Evolutionary conservation across 139 green algal genomes (phyloP).

Genomic region (Pleodorina starrii): DNA sequence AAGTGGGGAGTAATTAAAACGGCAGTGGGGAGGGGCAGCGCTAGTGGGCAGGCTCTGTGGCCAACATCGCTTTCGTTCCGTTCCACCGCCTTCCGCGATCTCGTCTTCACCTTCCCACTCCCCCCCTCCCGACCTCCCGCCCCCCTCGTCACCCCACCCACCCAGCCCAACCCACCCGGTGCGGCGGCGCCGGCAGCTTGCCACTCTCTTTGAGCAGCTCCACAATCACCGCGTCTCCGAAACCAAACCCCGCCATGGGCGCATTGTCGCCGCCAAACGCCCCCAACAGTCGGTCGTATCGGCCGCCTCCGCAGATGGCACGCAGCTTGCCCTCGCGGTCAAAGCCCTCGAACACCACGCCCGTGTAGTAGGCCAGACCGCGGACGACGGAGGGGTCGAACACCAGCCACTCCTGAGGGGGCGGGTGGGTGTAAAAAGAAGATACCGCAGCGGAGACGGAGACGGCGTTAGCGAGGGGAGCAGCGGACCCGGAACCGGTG

Average conservation of each 20-base stretch:
- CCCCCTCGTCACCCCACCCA: too few relatives aligned
- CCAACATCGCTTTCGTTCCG: too few relatives aligned
- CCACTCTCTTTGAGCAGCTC: conserved; percentile 95
- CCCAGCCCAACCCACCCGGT: conserved; percentile 66
- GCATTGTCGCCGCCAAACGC: conserved; percentile 89
- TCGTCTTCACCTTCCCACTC: too few relatives aligned
- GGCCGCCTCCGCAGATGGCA: conserved; percentile 96
- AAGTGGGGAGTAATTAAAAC: too few relatives aligned
- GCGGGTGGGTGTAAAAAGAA: too few relatives aligned
- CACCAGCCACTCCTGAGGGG: conserved; percentile 87
- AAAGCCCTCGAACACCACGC: conserved; percentile 94
- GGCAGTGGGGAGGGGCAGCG: too few relatives aligned
- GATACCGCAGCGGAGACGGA: too few relatives aligned
- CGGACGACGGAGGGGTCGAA: conserved; percentile 96
- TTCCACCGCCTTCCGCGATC: too few relatives aligned
- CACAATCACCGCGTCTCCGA: conserved; percentile 97
- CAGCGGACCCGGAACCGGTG: too few relatives aligned
- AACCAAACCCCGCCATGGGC: conserved; percentile 93
- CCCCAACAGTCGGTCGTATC: conserved; percentile 90
- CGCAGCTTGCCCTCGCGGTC: conserved; percentile 92
- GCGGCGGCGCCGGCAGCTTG: conserved; percentile 77
- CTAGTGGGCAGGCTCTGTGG: too few relatives aligned
- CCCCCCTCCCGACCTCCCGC: too few relatives aligned
- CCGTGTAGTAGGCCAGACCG: conserved; percentile 99
- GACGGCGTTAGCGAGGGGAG: too few relatives aligned